Evolutionary conservation across 1,284 basidiomycete genomes (phyloP).

Genomic region (Leccinum solheimii): DNA sequence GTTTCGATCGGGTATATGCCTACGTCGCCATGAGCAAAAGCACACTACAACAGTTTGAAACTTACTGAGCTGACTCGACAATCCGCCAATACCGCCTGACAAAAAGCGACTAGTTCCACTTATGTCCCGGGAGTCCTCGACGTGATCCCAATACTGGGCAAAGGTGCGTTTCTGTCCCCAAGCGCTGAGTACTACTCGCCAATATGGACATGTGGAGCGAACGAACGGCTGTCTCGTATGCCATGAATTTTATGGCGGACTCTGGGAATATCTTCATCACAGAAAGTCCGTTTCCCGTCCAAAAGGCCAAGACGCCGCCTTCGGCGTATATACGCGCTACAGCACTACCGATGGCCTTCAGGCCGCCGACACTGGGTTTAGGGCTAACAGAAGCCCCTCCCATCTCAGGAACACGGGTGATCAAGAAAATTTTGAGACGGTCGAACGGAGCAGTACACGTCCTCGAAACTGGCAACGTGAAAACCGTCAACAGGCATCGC

Average conservation of each 20-base stretch:
- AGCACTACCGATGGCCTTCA: slow-evolving; percentile 72
- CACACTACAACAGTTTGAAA: slow-evolving; percentile 10
- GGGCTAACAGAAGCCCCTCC: slow-evolving; percentile 51
- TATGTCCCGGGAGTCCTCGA: slow-evolving; percentile 88
- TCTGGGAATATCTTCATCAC: slow-evolving; percentile 95
- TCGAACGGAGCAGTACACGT: slow-evolving; percentile 98
- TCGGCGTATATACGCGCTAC: slow-evolving; percentile 80
- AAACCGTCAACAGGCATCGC: slow-evolving; percentile 8
- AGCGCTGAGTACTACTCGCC: slow-evolving; percentile 20
- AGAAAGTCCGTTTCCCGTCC: slow-evolving; percentile 84
- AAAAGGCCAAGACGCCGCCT: slow-evolving; percentile 90
- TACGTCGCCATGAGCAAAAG: slow-evolving; percentile 34
- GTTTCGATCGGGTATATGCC: slow-evolving; percentile 91
- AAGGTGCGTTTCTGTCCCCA: slow-evolving; percentile 82
- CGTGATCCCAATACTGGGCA: slow-evolving; percentile 88
- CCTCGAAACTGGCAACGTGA: slow-evolving; percentile 68
- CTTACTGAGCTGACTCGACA: slow-evolving; percentile 89
- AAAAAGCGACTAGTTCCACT: slow-evolving; percentile 92
- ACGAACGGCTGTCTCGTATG: slow-evolving; percentile 90
- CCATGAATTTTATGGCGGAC: slow-evolving; percentile 97
- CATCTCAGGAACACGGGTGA: slow-evolving; percentile 77
- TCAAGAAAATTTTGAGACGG: slow-evolving; percentile 95
- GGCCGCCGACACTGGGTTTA: slow-evolving; percentile 53
- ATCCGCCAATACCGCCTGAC: slow-evolving; percentile 93
- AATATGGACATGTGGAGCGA: slow-evolving; percentile 15